Evolutionary conservation across 805 yeast genomes (phyloP).

Genomic region (Candida multigemmis): DNA sequence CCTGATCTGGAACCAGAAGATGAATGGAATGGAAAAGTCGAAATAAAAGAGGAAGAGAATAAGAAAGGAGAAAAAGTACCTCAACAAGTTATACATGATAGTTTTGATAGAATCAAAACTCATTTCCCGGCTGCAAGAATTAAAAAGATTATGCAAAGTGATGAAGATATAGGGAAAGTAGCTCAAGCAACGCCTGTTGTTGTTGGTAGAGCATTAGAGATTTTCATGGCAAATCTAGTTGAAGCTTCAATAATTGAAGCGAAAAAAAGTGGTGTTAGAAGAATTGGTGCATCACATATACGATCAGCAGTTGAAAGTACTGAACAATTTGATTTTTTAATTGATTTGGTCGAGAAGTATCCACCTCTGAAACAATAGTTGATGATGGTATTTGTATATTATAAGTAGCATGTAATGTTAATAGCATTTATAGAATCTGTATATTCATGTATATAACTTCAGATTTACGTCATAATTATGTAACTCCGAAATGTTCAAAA

Average conservation of each 20-base stretch:
- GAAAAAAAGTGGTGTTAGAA: constrained; percentile 59
- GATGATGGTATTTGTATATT: not conserved
- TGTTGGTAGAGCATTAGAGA: constrained; percentile 89
- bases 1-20: too few relatives aligned
- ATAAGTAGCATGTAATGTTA: not conserved
- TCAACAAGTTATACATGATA: constrained; percentile 20
- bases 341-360: constrained; percentile 61
- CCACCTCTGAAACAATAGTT: constrained; percentile 26
- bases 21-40: not conserved
- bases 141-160: constrained; percentile 94
- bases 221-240: constrained; percentile 83
- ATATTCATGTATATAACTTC: constrained; percentile 2
- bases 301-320: constrained; percentile 75
- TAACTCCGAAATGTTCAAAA: too few relatives aligned
- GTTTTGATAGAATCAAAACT: constrained; percentile 53
- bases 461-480: too few relatives aligned
- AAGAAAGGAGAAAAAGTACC: constrained; percentile 12
- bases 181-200: constrained; percentile 99
- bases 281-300: constrained; percentile 77
- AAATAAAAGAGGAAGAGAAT: not conserved
- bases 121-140: constrained; percentile 91
- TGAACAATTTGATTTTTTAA: constrained; percentile 90
- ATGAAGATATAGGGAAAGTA: constrained; percentile 96
- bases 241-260: constrained; percentile 79
- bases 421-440: not conserved